A percentile compares a stretch with the other conserved stretches of the same genome.
Evolutionary conservation across 2,329 filamentous ascomycete species (phyloP).

Genomic region (Furcasterigmium sp.): DNA sequence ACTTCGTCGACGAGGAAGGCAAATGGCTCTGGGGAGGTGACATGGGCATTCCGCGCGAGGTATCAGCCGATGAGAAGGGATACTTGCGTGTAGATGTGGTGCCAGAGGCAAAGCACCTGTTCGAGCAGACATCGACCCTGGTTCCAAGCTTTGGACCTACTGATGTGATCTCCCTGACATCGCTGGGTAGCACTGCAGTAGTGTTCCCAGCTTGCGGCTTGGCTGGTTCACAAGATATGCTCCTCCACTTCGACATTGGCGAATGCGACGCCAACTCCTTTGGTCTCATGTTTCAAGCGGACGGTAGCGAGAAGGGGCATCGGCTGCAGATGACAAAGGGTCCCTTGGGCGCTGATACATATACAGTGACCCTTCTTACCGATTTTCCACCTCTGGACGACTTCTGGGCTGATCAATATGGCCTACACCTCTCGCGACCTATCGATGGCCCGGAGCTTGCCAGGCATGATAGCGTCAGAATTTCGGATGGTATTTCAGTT

Average conservation of each 20-base stretch:
- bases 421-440: conserved; percentile 20
- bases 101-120: conserved; percentile 10
- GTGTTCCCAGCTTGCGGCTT: conserved; percentile 16
- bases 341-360: conserved; percentile 12
- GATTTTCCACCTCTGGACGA: conserved; percentile 28
- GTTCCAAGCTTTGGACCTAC: conserved; percentile 6
- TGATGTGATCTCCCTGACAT: conserved; percentile 12
- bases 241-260: conserved; percentile 17
- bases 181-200: conserved; percentile 17
- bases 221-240: conserved; percentile 12
- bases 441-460: conserved; percentile 28
- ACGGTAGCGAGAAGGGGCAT: conserved; percentile 18
- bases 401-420: conserved; percentile 32
- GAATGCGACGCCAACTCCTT: conserved; percentile 21
- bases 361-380: conserved; percentile 20
- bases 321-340: conserved; percentile 17
- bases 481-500: conserved; percentile 17
- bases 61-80: conserved; percentile 20
- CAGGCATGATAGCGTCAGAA: conserved; percentile 21
- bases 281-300: conserved; percentile 20
- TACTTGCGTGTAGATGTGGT: conserved; percentile 18
- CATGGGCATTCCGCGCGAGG: conserved; percentile 22
- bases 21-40: conserved; percentile 33
- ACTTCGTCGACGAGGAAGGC: conserved; percentile 23
- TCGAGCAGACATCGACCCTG: conserved; percentile 3